Percentiles rank a stretch among this genome's conserved stretches.
phyloP scores from a whole-genome alignment of 768 basidiomycete genomes.

The Hygrocybe coccinea region DNA sequence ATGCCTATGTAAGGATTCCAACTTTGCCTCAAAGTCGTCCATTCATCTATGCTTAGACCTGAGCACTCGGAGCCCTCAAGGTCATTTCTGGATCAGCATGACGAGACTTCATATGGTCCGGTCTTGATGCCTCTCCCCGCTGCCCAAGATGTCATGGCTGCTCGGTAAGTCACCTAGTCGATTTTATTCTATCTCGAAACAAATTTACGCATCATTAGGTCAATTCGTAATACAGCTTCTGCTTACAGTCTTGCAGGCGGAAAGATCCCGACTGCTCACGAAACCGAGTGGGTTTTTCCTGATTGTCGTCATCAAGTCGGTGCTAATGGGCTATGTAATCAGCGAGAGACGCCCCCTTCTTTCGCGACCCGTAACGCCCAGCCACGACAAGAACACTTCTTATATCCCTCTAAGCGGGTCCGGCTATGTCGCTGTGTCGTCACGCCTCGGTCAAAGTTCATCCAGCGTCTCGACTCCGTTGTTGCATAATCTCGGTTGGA shows the following conservation, averaged over 20 bases:
- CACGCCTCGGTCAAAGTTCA: constrained; percentile 17
- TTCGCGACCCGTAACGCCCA: constrained; percentile 30
- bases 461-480: constrained; percentile 27
- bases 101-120: background rate
- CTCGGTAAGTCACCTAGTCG: constrained; percentile 21
- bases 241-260: constrained; percentile 18
- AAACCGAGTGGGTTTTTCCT: constrained; percentile 28
- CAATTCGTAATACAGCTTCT: constrained; percentile 15
- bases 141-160: constrained; percentile 36
- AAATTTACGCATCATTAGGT: background rate
- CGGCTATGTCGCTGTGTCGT: constrained; percentile 20
- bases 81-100: background rate
- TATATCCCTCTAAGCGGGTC: constrained; percentile 25
- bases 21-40: background rate
- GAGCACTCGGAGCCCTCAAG: constrained; percentile 15
- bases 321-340: background rate
- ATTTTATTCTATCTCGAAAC: background rate
- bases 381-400: constrained; percentile 11
- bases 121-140: constrained; percentile 40
- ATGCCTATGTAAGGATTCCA: background rate
- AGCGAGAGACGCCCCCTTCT: constrained; percentile 57
- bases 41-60: background rate
- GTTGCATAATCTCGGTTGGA: constrained; percentile 63
- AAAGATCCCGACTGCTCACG: constrained; percentile 11
- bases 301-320: background rate